Conservation (phyloP, 2,329 filamentous ascomycete genomes). For the Colletotrichum camelliae region DNA sequence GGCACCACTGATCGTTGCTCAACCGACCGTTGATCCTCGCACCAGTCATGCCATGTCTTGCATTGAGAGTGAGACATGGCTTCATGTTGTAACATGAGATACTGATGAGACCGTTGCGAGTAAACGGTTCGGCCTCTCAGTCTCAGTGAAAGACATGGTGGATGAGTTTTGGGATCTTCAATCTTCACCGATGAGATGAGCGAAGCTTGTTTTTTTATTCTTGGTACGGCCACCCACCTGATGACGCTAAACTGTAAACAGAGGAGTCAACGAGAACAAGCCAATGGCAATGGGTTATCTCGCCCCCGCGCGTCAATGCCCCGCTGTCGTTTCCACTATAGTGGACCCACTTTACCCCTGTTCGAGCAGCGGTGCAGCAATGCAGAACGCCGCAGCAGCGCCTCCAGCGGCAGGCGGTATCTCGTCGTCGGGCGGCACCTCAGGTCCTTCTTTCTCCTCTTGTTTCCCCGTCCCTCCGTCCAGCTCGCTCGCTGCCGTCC, state of each 20-base stretch:
- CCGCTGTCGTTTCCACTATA: conserved; percentile 10
- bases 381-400: background rate
- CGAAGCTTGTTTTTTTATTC: background rate
- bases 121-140: background rate
- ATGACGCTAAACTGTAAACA: conserved; percentile 2
- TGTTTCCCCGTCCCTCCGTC: background rate
- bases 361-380: background rate
- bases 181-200: background rate
- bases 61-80: background rate
- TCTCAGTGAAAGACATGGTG: background rate
- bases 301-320: conserved; percentile 6
- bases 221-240: background rate
- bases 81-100: background rate
- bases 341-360: conserved; percentile 10
- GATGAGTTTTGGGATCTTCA: background rate
- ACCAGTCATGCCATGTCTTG: background rate
- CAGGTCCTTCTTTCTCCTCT: background rate
- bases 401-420: background rate
- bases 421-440: conserved; percentile 15
- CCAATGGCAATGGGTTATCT: conserved; percentile 1
- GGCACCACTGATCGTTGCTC: background rate
- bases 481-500: background rate
- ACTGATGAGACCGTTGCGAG: too few species aligned
- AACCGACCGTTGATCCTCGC: background rate
- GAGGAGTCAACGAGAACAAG: background rate